phyloP scores from a whole-genome alignment of 257 asterid genomes.

The Nemophila menziesii region DNA sequence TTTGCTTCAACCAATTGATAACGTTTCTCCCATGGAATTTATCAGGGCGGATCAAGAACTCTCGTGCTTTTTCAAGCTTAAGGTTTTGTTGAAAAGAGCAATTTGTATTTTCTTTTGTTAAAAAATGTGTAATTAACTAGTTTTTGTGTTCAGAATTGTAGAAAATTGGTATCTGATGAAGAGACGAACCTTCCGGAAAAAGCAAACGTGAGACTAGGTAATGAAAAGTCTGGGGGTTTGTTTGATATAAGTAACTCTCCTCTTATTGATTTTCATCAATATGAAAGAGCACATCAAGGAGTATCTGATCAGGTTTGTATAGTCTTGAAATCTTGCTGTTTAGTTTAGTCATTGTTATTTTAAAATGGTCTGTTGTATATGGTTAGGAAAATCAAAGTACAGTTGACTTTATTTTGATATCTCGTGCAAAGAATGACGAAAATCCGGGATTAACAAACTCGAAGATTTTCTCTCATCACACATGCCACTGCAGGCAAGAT shows the following conservation, averaged over 20 bases:
- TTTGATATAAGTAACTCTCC: conserved; percentile 53
- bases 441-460: conserved; percentile 19
- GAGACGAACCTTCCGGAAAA: conserved; percentile 20
- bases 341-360: neutral
- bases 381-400: conserved; percentile 40
- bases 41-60: conserved; percentile 82
- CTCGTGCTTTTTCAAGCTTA: conserved; percentile 78
- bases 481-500: conserved; percentile 61
- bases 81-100: conserved; percentile 30
- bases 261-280: conserved; percentile 48
- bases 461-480: conserved; percentile 49
- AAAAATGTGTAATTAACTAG: conserved; percentile 4
- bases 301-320: conserved; percentile 36
- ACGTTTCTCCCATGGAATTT: conserved; percentile 37
- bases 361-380: conserved; percentile 3
- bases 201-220: conserved; percentile 37
- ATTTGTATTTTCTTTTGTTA: neutral
- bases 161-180: conserved; percentile 29
- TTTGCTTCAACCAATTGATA: conserved; percentile 50
- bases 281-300: conserved; percentile 59
- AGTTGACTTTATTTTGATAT: conserved; percentile 69
- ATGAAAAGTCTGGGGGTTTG: conserved; percentile 21
- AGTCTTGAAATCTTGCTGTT: neutral
- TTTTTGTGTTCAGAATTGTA: conserved; percentile 49
- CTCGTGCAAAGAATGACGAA: conserved; percentile 28